Evolutionary conservation across 2,329 filamentous ascomycete genomes (phyloP).

Genomic region (Phoma herbarum): DNA sequence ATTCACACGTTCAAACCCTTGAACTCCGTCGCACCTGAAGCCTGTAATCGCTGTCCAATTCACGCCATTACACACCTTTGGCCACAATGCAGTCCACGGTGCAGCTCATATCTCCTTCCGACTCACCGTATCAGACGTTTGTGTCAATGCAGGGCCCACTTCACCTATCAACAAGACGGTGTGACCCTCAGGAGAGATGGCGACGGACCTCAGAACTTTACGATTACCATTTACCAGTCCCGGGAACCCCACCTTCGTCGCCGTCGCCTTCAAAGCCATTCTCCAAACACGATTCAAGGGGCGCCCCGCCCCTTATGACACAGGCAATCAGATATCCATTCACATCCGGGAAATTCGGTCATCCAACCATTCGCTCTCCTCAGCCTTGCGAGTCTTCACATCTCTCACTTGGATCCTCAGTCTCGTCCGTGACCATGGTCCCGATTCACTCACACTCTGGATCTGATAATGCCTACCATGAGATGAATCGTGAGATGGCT

Average conservation of each 20-base stretch:
- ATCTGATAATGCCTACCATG: slow-evolving; percentile 40
- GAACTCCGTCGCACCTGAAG: no score
- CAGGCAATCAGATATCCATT: slow-evolving; percentile 45
- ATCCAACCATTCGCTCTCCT: slow-evolving; percentile 43
- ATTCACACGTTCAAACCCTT: no score
- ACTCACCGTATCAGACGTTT: slow-evolving; percentile 49
- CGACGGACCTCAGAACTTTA: slow-evolving; percentile 47
- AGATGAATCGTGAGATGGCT: slow-evolving; percentile 27
- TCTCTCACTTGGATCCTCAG: slow-evolving; percentile 46
- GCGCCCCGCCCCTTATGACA: slow-evolving; percentile 39
- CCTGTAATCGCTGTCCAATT: no score
- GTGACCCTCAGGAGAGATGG: slow-evolving; percentile 41
- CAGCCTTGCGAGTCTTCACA: slow-evolving; percentile 40
- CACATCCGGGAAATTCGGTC: slow-evolving; percentile 45
- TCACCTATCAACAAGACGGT: slow-evolving; percentile 48
- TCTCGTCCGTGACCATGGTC: slow-evolving; percentile 43
- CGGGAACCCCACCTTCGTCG: slow-evolving; percentile 44
- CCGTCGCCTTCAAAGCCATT: slow-evolving; percentile 48
- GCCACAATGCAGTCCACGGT: slow-evolving; percentile 39
- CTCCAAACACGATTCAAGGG: slow-evolving; percentile 37
- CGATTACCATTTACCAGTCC: slow-evolving; percentile 37
- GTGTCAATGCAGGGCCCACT: slow-evolving; percentile 34
- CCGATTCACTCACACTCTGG: slow-evolving; percentile 47
- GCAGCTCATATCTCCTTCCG: slow-evolving; percentile 47
- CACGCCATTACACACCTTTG: no score